phyloP scores from a whole-genome alignment of 805 yeast species.

The Candida qinlingensis region DNA sequence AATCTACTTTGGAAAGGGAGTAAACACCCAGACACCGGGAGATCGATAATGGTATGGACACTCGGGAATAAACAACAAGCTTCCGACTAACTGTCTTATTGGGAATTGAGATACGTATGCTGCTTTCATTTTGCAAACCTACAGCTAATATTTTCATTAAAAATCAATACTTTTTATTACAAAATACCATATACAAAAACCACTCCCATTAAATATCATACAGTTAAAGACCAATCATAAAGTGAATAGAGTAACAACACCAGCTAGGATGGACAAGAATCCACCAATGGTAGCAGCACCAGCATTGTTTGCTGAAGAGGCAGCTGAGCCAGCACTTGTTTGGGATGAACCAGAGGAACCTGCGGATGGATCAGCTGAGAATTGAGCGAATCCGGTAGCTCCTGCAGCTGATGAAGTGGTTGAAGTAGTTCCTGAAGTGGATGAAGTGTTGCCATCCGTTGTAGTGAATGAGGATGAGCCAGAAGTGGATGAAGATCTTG shows the following conservation, averaged over 20 bases:
- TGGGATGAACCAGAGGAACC: neutral
- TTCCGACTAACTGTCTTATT: neutral
- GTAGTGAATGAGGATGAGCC: neutral
- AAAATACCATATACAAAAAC: neutral
- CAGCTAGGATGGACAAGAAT: neutral
- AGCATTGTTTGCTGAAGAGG: neutral
- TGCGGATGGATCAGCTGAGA: neutral
- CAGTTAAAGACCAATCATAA: neutral
- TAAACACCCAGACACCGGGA: constrained; percentile 1
- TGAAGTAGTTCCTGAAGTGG: constrained; percentile 4
- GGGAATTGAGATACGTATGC: too few species aligned
- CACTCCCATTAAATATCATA: too few species aligned
- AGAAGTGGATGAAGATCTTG: constrained; percentile 1
- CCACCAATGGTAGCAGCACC: neutral
- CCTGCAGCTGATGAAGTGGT: constrained; percentile 2
- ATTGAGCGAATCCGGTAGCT: constrained; percentile 6
- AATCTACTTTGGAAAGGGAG: neutral
- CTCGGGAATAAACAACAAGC: neutral
- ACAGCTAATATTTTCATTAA: neutral
- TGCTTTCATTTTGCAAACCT: neutral
- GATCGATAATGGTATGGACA: neutral
- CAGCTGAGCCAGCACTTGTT: neutral
- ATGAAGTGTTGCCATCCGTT: constrained; percentile 1
- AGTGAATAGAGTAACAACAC: neutral
- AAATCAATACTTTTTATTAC: neutral